Conservation (phyloP, 805 yeast genomes). For the Jamesozyma rosinii region DNA sequence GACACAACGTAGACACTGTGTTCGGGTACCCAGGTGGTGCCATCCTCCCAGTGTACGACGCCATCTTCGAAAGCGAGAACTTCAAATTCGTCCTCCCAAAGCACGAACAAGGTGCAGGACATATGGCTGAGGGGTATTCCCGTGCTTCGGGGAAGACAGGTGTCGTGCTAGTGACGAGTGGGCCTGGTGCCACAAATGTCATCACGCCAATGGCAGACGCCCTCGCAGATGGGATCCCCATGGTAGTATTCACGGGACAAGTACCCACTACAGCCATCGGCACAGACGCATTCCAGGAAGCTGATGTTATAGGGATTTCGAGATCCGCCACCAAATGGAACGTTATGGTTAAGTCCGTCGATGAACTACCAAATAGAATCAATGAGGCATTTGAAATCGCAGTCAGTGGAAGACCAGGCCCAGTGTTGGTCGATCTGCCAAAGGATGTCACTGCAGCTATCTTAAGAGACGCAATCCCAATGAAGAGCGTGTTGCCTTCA, state of each 20-base stretch:
- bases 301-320: slow-evolving; percentile 93
- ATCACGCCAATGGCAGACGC: slow-evolving; percentile 99
- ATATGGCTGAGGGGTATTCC: slow-evolving; percentile 99
- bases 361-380: slow-evolving; percentile 88
- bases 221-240: slow-evolving; percentile 90
- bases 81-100: slow-evolving; percentile 88
- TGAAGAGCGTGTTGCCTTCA: slow-evolving; percentile 63
- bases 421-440: slow-evolving; percentile 94
- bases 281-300: slow-evolving; percentile 98
- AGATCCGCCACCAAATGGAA: slow-evolving; percentile 98
- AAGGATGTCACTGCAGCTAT: slow-evolving; percentile 95
- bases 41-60: slow-evolving; percentile 93
- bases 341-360: slow-evolving; percentile 92
- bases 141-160: slow-evolving; percentile 94
- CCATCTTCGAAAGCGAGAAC: slow-evolving; percentile 81
- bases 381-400: slow-evolving; percentile 98
- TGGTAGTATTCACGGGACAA: slow-evolving; percentile 95
- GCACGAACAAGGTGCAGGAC: slow-evolving; percentile 99
- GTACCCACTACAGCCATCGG: slow-evolving; percentile 94
- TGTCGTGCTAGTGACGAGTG: slow-evolving; percentile 95
- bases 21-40: slow-evolving; percentile 99
- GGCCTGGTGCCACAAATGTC: slow-evolving; percentile 98
- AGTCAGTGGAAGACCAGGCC: slow-evolving; percentile 93
- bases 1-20: slow-evolving; percentile 90
- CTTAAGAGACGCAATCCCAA: slow-evolving; percentile 77